A percentile compares a stretch with the other conserved stretches of the same genome.
phyloP scores from a whole-genome alignment of 768 basidiomycete species.

The Boletus insuetus region DNA sequence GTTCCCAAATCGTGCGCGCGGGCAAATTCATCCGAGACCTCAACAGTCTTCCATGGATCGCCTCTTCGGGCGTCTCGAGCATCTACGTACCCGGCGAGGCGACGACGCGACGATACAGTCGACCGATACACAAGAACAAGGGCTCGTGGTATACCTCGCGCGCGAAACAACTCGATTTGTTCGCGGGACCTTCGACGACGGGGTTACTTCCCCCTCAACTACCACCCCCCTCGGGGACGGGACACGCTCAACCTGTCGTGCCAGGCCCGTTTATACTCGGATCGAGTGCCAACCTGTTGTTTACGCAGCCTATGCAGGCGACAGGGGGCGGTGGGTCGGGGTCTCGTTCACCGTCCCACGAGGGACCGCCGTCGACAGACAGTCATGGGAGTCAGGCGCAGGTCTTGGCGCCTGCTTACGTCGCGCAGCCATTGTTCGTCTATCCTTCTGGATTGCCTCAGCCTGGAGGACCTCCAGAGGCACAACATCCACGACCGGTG shows the following conservation, averaged over 20 bases:
- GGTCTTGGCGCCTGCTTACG: conserved; percentile 26
- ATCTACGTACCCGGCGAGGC: conserved; percentile 44
- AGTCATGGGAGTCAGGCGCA: conserved; percentile 31
- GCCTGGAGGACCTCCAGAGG: conserved; percentile 23
- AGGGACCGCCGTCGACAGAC: conserved; percentile 29
- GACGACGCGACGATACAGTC: conserved; percentile 27
- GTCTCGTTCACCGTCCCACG: conserved; percentile 31
- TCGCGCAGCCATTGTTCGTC: conserved; percentile 30
- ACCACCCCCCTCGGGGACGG: not conserved
- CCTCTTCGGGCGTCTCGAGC: conserved; percentile 43
- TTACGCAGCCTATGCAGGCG: conserved; percentile 18
- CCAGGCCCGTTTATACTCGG: conserved; percentile 32
- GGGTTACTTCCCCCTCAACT: conserved; percentile 25
- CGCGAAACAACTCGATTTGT: conserved; percentile 27
- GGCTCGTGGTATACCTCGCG: conserved; percentile 30
- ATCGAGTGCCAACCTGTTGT: conserved; percentile 30
- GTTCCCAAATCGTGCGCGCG: conserved; percentile 37
- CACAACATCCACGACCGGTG: conserved; percentile 25
- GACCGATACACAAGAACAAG: conserved; percentile 25
- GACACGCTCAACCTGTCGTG: conserved; percentile 2
- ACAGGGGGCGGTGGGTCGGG: conserved; percentile 12
- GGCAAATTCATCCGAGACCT: conserved; percentile 38
- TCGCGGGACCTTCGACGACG: conserved; percentile 33
- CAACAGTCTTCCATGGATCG: conserved; percentile 46
- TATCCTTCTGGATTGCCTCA: conserved; percentile 32